Evolutionary conservation across 805 yeast genomes (phyloP), one percentile per base, ranked within the genome.

Genomic region (Candida insectalens): DNA sequence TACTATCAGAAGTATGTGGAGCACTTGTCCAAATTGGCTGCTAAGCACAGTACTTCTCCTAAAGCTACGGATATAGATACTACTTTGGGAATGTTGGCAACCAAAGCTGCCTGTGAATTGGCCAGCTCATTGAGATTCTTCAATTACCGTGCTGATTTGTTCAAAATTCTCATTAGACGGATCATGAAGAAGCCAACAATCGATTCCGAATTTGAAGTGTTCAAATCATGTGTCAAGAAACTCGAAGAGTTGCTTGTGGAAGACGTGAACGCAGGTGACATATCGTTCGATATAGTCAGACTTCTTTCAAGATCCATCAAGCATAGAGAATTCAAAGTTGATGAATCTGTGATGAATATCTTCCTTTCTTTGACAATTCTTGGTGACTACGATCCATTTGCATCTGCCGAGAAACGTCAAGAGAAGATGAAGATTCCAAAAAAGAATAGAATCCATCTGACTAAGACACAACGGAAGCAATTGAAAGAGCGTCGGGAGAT

Each of bases 391-490:
- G 83, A 78, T 51, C 89, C 92, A 50, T 12, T 15, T 7, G 22
- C 22, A 4, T 69, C 71, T 50, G 62, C 62, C 18, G 67, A 54
- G 19, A 71, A 67, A 25, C 67, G 65, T 30, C 66, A 60, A 18
- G 58, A 58, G 13, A 63, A 57, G 26, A 58, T 60, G 4, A 81
- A 79, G 49, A 34, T 81, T 29, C 76, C 72, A 51, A 89, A 88
- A 64, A 84, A 87, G 55, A 94, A 92, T 54, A 68, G 96, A 45
- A 85, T 84, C 3, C 95, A 88, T 63, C 60, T 89, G 32, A 77
- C 94, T n/a, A 89, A 89, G 54, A 82, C 82, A 56, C 89, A 89
- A 57, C 69, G 83, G 46, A 92, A 92, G 49, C 80, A 75, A 14
- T 71, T 94, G 42, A 88, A 88, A 53, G 97, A 89, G 51, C 66